A percentile compares a stretch with the other conserved stretches of the same genome.
Conservation (phyloP, 345 rosid genomes). For the Geranium brycei region DNA sequence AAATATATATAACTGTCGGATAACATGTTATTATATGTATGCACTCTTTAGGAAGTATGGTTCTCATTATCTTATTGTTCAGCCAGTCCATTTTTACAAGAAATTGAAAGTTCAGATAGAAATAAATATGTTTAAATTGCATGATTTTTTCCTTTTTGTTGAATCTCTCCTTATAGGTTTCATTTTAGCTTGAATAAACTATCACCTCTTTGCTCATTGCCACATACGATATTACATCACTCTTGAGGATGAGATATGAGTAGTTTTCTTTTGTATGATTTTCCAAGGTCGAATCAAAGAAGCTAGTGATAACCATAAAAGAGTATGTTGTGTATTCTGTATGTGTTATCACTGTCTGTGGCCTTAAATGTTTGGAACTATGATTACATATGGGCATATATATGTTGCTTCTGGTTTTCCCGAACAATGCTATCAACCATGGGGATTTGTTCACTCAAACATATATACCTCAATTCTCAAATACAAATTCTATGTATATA, state of each 20-base stretch:
- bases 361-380: background rate
- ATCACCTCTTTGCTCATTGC: background rate
- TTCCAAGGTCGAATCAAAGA: background rate
- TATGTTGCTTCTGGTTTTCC: background rate
- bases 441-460: background rate
- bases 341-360: background rate
- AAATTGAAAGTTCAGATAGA: background rate
- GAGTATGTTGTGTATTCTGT: background rate
- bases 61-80: background rate
- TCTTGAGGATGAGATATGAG: background rate
- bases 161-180: background rate
- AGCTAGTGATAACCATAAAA: too few relatives aligned
- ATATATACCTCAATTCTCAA: background rate
- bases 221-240: background rate
- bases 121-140: background rate
- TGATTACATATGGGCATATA: background rate
- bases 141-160: background rate
- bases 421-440: background rate
- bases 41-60: background rate
- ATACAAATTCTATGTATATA: too few relatives aligned
- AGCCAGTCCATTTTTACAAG: background rate
- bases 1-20: background rate
- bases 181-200: background rate
- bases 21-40: background rate
- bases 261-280: too few relatives aligned